Base-by-base conservation (phyloP, 2,329 filamentous ascomycete species). In the Pseudogymnoascus sp. region DNA sequence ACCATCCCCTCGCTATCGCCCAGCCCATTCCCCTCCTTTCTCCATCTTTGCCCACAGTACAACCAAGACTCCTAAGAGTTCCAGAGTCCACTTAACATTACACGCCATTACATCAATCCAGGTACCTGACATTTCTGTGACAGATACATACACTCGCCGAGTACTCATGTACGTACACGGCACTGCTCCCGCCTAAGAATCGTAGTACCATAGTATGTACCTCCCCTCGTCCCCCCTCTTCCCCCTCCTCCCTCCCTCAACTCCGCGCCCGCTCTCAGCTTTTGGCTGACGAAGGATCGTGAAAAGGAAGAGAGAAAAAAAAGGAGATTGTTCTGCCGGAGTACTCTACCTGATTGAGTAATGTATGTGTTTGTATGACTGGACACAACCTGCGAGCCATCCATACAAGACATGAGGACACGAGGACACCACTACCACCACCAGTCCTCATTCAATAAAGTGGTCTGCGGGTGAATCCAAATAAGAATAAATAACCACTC, bases 221-320 rank as follows among this genome's bases (percentile, higher is more conserved):
- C 44, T 50, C 12, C 42, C 21, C 7, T 50, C 21, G 7, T 25
- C 6, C 42, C 5, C 10, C 42, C 6, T 11, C 11, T 31, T 8
- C 16, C 16, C n/a, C 16, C 38, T 11, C 6, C n/a, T 31, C 14
- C 12, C 10, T 5, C 5, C 44, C 44, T 28, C 44, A 25, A 50
- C 44, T 50, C 44, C 44, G 44, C 44, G 44, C 23, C 12, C 21
- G 44, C 44, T 40, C 23, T n/a, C 44, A 50, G 3, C 14, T 50
- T 50, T 50, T 50, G 44, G 44, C 44, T 50, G 44, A 50, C 23
- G 44, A 50, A 50, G 44, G 44, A 50, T 50, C 44, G 44, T 50
- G 44, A 50, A 42, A 18, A 50, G 21, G 10, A 8, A 8, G 28
- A 44, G 42, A 46, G 11, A 50, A 50, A 50, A 50, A 50, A 50